Percentiles rank a stretch among this genome's conserved stretches.
phyloP scores from a whole-genome alignment of 2,329 filamentous ascomycete species.

The Rutstroemia sp. region DNA sequence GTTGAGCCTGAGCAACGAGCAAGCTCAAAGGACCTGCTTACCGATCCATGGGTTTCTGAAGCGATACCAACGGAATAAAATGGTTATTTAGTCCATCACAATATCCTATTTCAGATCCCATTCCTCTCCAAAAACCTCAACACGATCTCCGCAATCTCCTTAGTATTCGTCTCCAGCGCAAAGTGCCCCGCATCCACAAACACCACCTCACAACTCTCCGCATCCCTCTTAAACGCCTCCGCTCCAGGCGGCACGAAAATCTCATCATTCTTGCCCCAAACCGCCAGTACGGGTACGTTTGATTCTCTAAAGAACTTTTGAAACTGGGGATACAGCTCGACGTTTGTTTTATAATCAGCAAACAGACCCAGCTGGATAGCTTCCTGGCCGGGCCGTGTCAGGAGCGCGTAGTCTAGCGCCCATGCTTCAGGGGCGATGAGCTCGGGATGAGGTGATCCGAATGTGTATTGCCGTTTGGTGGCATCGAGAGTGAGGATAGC shows the following conservation, averaged over 20 bases:
- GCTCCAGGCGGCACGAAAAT: slow-evolving; percentile 45
- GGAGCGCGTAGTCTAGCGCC: slow-evolving; percentile 43
- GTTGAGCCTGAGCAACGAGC: too few relatives aligned
- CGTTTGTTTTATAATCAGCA: slow-evolving; percentile 49
- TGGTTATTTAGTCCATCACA: too few relatives aligned
- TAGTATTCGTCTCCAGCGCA: slow-evolving; percentile 29
- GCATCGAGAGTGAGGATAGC: slow-evolving; percentile 15
- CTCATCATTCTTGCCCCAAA: slow-evolving; percentile 51
- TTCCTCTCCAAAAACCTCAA: slow-evolving; percentile 22
- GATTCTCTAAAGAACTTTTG: slow-evolving; percentile 46
- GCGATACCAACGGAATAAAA: too few relatives aligned
- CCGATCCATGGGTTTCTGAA: too few relatives aligned
- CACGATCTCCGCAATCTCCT: slow-evolving; percentile 20
- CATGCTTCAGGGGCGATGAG: slow-evolving; percentile 22
- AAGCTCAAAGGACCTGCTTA: too few relatives aligned
- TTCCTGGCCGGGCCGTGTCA: slow-evolving; percentile 41
- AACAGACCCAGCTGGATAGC: slow-evolving; percentile 51
- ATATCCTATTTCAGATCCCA: slow-evolving; percentile 13
- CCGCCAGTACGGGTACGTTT: slow-evolving; percentile 45
- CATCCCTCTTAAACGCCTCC: slow-evolving; percentile 45
- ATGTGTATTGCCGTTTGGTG: slow-evolving; percentile 21
- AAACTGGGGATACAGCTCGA: slow-evolving; percentile 45
- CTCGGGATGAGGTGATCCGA: slow-evolving; percentile 9
- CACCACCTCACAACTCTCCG: slow-evolving; percentile 39
- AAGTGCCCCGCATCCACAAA: slow-evolving; percentile 51